Evolutionary conservation across 1,284 basidiomycete species (phyloP), one percentile per base, ranked within the genome.

Genomic region (Mycosarcoma mackinlayi): DNA sequence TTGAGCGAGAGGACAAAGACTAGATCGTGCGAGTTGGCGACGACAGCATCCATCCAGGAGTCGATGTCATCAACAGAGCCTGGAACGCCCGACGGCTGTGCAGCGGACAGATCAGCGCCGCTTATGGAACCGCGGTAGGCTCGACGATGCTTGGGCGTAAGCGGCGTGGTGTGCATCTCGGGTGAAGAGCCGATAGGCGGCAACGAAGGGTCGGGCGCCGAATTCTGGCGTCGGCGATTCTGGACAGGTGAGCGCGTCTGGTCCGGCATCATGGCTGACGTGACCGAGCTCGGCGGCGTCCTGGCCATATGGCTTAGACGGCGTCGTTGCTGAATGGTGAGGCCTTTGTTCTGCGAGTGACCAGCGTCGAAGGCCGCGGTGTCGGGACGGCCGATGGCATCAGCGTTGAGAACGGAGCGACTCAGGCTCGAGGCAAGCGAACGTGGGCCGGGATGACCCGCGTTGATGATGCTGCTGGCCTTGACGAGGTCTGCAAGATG

Each of bases 1-100:
- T 96, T 72, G 48, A 72, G 88, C 4, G 92, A 94, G 27, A 97
- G 86, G 25, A 96, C 93, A 80, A 92, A 90, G 25, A 72, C 63
- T n/a, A 72, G 63, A 38, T 72, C 69, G 46, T 72, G 69, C 23
- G 69, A 72, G 50, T 72, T 66, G 46, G 52, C 28, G 0, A 72
- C 49, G 11, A 72, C 40, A 10, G 56, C 51, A 19, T 72, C 69
- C 24, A 25, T 63, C 69, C 69, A 72, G 10, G 33, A 25, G 19
- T 55, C 48, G 19, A 33, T 31, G 11, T 47, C 42, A 14, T 65
- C 54, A 0, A 16, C 11, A 7, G 52, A 14, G 3, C 31, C 14
- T 16, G 58, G 58, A n/a, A 57, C 11, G 18, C n/a, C 38, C 14
- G 38, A 33, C 3, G 24, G 9, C 4, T 35, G 30, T 1, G 53